Base-by-base conservation (phyloP, 768 basidiomycete genomes). In the Lactarius akahatsu region DNA sequence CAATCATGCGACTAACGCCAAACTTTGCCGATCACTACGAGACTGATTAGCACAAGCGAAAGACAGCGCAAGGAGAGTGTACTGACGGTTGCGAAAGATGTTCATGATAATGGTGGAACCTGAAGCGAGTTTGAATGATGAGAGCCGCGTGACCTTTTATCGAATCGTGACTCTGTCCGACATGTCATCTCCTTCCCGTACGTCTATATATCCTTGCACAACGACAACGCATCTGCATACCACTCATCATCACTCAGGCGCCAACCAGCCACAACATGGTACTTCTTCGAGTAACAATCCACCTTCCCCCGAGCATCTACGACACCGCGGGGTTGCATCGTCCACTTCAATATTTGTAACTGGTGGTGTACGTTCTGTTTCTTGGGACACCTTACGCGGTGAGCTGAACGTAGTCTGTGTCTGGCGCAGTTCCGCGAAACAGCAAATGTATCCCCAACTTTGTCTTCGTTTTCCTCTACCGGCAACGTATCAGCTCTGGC, bases 71-170 rank as follows among this genome's bases (percentile, higher is more conserved):
- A 70, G 32, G 65, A 57, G 65, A 70, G 63, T 52, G 54, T 34
- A 83, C 91, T 76, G 70, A 93, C 92, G 77, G 76, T 84, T 92
- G 78, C 82, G 87, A 79, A 94, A 92, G 76, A 94, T 85, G 77
- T 93, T 93, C 92, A 94, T 94, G 47, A 45, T n/a, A 69, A 76
- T 77, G 77, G 67, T 72, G 66, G 58, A 64, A 32, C 32, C 7
- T 32, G 32, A 32, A 73, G 63, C 70, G 50, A 63, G 70, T 67
- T 38, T 23, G 28, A 68, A 62, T 45, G 59, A 64, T 63, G 66
- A 38, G 62, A 58, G 32, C 4, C 59, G 38, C 63, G 69, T 70
- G 67, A 69, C 67, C 50, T 45, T 59, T 64, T 61, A 47, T 56
- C n/a, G 32, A 30, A 55, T 38, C 47, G 52, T 62, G 52, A 41